A percentile compares a stretch with the other conserved stretches of the same genome.
phyloP scores from a whole-genome alignment of 805 yeast genomes.

The Starmerella vitae region DNA sequence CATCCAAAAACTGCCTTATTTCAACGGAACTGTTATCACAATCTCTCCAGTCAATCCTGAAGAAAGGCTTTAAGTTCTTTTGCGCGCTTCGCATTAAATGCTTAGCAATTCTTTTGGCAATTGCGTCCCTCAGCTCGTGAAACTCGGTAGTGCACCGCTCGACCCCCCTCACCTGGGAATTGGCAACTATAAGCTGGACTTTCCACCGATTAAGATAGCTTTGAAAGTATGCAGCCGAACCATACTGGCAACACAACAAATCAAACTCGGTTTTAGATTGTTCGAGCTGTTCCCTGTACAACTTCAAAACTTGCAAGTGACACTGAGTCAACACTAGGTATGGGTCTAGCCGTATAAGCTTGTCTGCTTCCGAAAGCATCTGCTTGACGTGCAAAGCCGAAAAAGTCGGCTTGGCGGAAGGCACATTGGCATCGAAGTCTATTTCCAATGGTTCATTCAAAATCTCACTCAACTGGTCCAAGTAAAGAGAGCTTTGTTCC shows the following conservation, averaged over 20 bases:
- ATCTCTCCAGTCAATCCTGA: slow-evolving; percentile 24
- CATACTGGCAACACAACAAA: slow-evolving; percentile 20
- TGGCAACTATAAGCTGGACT: slow-evolving; percentile 31
- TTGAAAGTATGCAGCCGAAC: slow-evolving; percentile 29
- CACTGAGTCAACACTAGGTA: slow-evolving; percentile 35
- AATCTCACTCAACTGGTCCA: background rate
- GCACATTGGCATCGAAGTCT: slow-evolving; percentile 38
- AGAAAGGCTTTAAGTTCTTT: slow-evolving; percentile 4
- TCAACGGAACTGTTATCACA: slow-evolving; percentile 2
- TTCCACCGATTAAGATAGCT: slow-evolving; percentile 34
- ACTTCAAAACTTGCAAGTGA: slow-evolving; percentile 44
- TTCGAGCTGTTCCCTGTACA: slow-evolving; percentile 35
- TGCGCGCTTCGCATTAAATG: slow-evolving; percentile 9
- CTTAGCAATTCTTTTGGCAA: slow-evolving; percentile 6
- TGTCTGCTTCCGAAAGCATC: slow-evolving; percentile 28
- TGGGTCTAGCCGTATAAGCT: slow-evolving; percentile 36
- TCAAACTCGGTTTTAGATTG: slow-evolving; percentile 22
- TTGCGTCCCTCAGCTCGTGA: slow-evolving; percentile 6
- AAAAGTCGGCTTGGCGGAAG: slow-evolving; percentile 43
- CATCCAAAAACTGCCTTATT: slow-evolving; percentile 6
- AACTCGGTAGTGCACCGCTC: background rate
- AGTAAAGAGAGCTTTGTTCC: slow-evolving; percentile 1
- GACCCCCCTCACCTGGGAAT: background rate
- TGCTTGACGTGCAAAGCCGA: slow-evolving; percentile 47
- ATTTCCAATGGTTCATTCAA: slow-evolving; percentile 24